Evolutionary conservation across 352 stramenopile species (phyloP), one percentile per base, ranked within the genome.

Genomic region (Phytopythium boreale): DNA sequence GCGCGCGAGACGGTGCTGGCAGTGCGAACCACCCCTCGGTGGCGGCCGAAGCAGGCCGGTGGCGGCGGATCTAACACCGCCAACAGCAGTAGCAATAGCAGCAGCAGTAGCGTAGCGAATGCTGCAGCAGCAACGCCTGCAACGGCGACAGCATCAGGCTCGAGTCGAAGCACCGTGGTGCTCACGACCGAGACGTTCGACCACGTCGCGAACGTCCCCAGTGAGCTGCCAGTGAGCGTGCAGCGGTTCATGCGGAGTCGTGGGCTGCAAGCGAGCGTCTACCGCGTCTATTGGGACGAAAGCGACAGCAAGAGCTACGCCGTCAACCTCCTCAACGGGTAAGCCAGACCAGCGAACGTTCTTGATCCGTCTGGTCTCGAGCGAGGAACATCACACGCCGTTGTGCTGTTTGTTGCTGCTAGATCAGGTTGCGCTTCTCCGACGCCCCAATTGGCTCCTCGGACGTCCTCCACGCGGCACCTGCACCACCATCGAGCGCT

Each of bases 311-410:
- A 90, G 9, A 82, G 82, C 55, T 92, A 82, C 46, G 86, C 75
- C 0, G 72, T 93, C 43, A 92, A 95, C 56, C 73, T 93, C 29
- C 76, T 84, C 26, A 93, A 82, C 69, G 80, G 84, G 84, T 93
- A 74, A 39, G 75, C 71, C 46, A n/a, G 7, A 34, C 29, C 29
- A 7, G 7, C 29, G 29, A 34, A 14, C 14, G 14, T 56, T 49
- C n/a, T 17, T 29, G 19, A 12, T 9, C n/a, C 9, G 12, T n/a
- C 14, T 36, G 44, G 17, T 4, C 3, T 10, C n/a, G 29, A 63
- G 24, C 12, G 1, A 37, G 4, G 12, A 15, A 26, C 27, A 31
- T 27, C 20, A 44, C 9, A 44, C 20, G 31, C 7, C 11, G 2
- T n/a, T n/a, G 27, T 46, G 14, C 22, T 57, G 14, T n/a, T 56